Evolutionary conservation across 2,329 filamentous ascomycete genomes (phyloP).

Genomic region (Penicillium vulpinum): DNA sequence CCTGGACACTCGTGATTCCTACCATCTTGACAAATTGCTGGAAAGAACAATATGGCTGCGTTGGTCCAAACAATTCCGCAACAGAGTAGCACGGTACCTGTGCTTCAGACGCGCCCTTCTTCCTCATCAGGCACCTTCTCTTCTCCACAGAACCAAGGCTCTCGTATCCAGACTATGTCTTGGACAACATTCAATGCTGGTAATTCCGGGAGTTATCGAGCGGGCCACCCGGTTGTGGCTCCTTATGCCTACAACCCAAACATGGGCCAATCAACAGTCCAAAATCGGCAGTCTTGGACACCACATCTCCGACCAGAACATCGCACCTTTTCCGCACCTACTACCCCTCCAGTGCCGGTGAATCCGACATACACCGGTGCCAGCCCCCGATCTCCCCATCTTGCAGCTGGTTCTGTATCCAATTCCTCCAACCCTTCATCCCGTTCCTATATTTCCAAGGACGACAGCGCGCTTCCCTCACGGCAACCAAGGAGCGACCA

Average conservation of each 20-base stretch:
- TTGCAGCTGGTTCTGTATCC: conserved; percentile 55
- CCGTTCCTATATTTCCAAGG: conserved; percentile 48
- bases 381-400: conserved; percentile 43
- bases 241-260: conserved; percentile 78
- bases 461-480: conserved; percentile 49
- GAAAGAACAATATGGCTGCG: conserved; percentile 69
- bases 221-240: conserved; percentile 63
- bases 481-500: conserved; percentile 41
- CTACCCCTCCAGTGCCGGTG: conserved; percentile 43
- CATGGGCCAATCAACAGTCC: conserved; percentile 54
- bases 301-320: conserved; percentile 59
- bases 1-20: conserved; percentile 19
- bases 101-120: conserved; percentile 72
- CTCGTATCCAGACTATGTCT: conserved; percentile 41
- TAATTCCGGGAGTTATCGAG: conserved; percentile 48
- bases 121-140: conserved; percentile 62
- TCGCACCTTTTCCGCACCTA: conserved; percentile 56
- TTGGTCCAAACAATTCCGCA: conserved; percentile 79
- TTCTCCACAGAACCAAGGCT: conserved; percentile 37
- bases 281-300: conserved; percentile 54
- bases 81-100: conserved; percentile 70
- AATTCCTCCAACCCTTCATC: conserved; percentile 53
- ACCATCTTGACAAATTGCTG: conserved; percentile 17
- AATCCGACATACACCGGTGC: conserved; percentile 31
- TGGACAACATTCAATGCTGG: conserved; percentile 45